phyloP scores from a whole-genome alignment of 192 early-diverging fungal species.

The Physocladia obscura region DNA sequence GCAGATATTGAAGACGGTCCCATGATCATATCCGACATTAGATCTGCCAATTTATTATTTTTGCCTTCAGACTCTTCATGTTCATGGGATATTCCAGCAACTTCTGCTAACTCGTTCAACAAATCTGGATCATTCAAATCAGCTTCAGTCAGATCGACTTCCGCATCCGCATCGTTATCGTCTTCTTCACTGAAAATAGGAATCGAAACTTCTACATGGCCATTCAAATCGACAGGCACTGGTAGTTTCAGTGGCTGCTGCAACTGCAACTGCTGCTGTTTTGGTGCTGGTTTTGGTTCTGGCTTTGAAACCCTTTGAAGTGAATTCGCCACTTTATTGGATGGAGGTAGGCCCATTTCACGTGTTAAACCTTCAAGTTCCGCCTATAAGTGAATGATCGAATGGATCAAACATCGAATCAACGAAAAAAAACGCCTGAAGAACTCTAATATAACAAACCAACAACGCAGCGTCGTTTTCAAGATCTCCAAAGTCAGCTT shows the following conservation, averaged over 20 bases:
- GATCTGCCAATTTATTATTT: background rate
- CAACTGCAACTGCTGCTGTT: background rate
- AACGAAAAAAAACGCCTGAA: background rate
- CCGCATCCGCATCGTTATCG: slow-evolving; percentile 51
- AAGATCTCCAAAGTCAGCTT: too few relatives aligned
- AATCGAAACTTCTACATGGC: background rate
- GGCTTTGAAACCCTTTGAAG: background rate
- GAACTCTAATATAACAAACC: slow-evolving; percentile 16
- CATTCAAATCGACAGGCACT: background rate
- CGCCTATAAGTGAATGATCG: background rate
- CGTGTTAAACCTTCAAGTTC: slow-evolving; percentile 3
- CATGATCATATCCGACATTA: background rate
- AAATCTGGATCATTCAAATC: slow-evolving; percentile 78
- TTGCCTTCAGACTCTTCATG: background rate
- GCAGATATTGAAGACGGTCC: background rate
- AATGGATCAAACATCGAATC: background rate
- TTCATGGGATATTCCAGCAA: slow-evolving; percentile 19
- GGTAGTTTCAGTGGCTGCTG: background rate
- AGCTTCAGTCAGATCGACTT: slow-evolving; percentile 67
- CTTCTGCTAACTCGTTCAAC: slow-evolving; percentile 45
- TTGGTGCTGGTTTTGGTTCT: background rate
- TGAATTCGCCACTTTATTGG: too few relatives aligned
- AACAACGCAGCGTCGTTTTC: slow-evolving; percentile 40
- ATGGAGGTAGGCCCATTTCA: background rate
- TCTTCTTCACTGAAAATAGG: background rate